phyloP scores from a whole-genome alignment of 805 yeast species.

The Zygosaccharomyces pseudorouxii region DNA sequence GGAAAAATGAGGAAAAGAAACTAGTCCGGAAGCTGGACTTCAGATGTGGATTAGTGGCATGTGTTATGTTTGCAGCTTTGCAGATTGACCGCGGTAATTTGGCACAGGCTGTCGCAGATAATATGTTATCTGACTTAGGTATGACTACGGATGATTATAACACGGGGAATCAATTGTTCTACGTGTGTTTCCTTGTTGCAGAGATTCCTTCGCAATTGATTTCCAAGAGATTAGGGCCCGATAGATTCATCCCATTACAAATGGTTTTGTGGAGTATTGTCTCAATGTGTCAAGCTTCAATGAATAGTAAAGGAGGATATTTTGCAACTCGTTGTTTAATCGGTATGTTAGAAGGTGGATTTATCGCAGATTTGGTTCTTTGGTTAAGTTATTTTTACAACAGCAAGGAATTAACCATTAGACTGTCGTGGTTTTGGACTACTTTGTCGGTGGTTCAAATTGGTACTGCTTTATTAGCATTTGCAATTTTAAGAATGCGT shows the following conservation, averaged over 20 bases:
- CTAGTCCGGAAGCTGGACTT: constrained; percentile 48
- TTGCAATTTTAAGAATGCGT: constrained; percentile 50
- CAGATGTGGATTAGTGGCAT: constrained; percentile 52
- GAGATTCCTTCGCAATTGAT: constrained; percentile 63
- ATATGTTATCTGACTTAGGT: constrained; percentile 46
- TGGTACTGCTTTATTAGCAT: constrained; percentile 45
- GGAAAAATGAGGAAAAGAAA: constrained; percentile 44
- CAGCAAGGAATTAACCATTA: constrained; percentile 49
- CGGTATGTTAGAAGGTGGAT: constrained; percentile 61
- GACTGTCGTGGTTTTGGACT: constrained; percentile 60
- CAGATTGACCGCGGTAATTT: constrained; percentile 57
- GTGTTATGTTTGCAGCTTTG: constrained; percentile 52
- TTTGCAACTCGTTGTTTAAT: constrained; percentile 46
- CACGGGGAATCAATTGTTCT: constrained; percentile 50
- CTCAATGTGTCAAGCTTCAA: constrained; percentile 46
- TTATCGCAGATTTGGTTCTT: constrained; percentile 56
- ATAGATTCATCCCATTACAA: constrained; percentile 55
- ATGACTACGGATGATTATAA: constrained; percentile 55
- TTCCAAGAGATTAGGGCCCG: constrained; percentile 58
- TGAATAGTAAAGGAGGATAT: constrained; percentile 41
- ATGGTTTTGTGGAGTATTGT: constrained; percentile 56
- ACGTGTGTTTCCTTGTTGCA: constrained; percentile 48
- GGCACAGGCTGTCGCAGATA: constrained; percentile 54
- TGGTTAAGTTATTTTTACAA: constrained; percentile 69
- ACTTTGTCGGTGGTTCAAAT: constrained; percentile 46